Conservation (phyloP, 1,284 basidiomycete genomes). For the Microstroma glucosiphilum region DNA sequence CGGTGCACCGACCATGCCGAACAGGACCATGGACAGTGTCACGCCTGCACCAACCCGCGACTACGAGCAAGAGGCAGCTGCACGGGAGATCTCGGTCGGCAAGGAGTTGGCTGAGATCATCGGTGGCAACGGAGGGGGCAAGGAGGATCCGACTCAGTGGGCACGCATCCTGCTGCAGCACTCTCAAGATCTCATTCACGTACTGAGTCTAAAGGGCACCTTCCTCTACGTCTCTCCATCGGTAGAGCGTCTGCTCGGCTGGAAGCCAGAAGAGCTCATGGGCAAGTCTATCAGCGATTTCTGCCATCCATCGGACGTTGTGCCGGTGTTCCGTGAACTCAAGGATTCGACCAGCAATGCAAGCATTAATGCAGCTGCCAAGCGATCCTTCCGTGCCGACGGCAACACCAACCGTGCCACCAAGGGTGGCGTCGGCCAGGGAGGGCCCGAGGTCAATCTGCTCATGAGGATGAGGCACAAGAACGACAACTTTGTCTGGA, state of each 20-base stretch:
- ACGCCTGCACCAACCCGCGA: conserved; percentile 1
- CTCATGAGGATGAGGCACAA: conserved; percentile 44
- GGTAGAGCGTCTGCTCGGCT: conserved; percentile 41
- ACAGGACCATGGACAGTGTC: conserved; percentile 29
- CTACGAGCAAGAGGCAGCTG: conserved; percentile 9
- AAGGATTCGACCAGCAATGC: conserved; percentile 64
- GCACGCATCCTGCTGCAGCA: conserved; percentile 38
- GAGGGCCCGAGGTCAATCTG: conserved; percentile 41
- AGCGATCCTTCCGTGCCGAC: conserved; percentile 27
- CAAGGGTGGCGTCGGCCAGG: conserved; percentile 45
- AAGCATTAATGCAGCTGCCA: conserved; percentile 43
- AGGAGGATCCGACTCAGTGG: conserved; percentile 32
- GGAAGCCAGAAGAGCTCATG: conserved; percentile 66
- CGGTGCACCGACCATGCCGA: conserved; percentile 4
- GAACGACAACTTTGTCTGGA: conserved; percentile 35
- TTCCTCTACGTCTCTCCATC: conserved; percentile 78
- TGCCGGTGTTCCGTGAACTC: conserved; percentile 83
- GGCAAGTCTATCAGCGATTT: conserved; percentile 70
- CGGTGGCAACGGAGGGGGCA: not conserved
- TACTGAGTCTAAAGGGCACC: conserved; percentile 84
- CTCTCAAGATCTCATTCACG: conserved; percentile 69
- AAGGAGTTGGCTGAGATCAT: conserved; percentile 16
- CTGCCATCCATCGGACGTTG: conserved; percentile 80
- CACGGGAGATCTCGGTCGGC: conserved; percentile 7
- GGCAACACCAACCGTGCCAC: conserved; percentile 38